A percentile compares a stretch with the other conserved stretches of the same genome.
phyloP scores from a whole-genome alignment of 2,329 filamentous ascomycete species.

The Dactylellina drechsleri region DNA sequence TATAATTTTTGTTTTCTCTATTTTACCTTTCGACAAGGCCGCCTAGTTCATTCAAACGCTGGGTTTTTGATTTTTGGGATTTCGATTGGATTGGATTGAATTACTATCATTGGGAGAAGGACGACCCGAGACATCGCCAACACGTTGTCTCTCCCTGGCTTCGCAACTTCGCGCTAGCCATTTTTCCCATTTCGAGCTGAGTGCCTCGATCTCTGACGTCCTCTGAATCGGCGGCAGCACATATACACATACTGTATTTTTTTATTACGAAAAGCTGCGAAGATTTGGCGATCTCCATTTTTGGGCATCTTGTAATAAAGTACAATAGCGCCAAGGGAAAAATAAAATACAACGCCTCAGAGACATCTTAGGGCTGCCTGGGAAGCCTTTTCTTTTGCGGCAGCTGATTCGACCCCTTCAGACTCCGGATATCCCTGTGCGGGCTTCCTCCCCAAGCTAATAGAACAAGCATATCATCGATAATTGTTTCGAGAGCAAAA shows the following conservation, averaged over 20 bases:
- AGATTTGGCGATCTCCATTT: slow-evolving; percentile 34
- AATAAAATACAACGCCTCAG: slow-evolving; percentile 50
- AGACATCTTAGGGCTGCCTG: slow-evolving; percentile 52
- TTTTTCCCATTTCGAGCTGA: slow-evolving; percentile 13
- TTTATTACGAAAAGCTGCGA: neutral
- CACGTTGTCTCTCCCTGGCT: slow-evolving; percentile 46
- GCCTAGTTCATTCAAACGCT: slow-evolving; percentile 4
- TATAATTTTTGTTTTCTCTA: slow-evolving; percentile 1
- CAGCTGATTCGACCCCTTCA: slow-evolving; percentile 54
- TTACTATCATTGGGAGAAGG: neutral
- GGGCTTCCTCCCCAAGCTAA: slow-evolving; percentile 53
- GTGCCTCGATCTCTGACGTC: slow-evolving; percentile 43
- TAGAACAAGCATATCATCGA: slow-evolving; percentile 52
- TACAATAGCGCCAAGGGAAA: slow-evolving; percentile 9
- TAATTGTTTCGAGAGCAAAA: slow-evolving; percentile 43
- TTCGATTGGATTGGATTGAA: neutral
- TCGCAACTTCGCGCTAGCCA: slow-evolving; percentile 6
- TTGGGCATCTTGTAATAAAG: slow-evolving; percentile 20
- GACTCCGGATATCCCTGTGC: slow-evolving; percentile 46
- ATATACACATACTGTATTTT: too few species aligned
- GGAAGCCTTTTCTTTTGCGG: slow-evolving; percentile 48
- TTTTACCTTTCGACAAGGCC: slow-evolving; percentile 7
- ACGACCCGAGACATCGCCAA: slow-evolving; percentile 40
- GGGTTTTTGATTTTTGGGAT: neutral
- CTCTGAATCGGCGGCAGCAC: slow-evolving; percentile 30